Evolutionary conservation across 306 rosid genomes (phyloP).

Genomic region (Senna tora): DNA sequence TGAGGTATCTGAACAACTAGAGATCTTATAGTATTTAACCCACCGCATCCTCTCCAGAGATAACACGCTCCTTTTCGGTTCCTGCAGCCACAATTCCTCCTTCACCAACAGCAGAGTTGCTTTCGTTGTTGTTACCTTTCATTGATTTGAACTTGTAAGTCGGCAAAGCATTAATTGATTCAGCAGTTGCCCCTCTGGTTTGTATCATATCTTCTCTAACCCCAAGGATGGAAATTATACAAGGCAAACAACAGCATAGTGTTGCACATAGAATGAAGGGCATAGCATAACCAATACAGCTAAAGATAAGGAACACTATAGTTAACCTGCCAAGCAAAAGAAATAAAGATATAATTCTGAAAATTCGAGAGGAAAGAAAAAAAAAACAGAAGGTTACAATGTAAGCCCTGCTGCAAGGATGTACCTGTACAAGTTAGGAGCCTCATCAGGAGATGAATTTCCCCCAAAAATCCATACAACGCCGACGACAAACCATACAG

Average conservation of each 20-base stretch:
- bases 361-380: background rate
- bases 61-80: slow-evolving; percentile 72
- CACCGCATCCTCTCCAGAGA: slow-evolving; percentile 94
- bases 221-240: slow-evolving; percentile 81
- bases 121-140: slow-evolving; percentile 54
- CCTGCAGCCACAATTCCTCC: slow-evolving; percentile 84
- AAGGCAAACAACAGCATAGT: slow-evolving; percentile 89
- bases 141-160: slow-evolving; percentile 75
- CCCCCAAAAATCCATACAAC: slow-evolving; percentile 88
- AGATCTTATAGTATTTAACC: slow-evolving; percentile 37
- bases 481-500: slow-evolving; percentile 88
- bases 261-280: slow-evolving; percentile 86
- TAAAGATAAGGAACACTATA: slow-evolving; percentile 77
- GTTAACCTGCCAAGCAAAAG: slow-evolving; percentile 69
- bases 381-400: background rate
- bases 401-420: slow-evolving; percentile 17
- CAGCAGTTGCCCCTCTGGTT: slow-evolving; percentile 77
- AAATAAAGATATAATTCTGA: slow-evolving; percentile 33
- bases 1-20: slow-evolving; percentile 13
- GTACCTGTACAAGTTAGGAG: slow-evolving; percentile 88
- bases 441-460: slow-evolving; percentile 57
- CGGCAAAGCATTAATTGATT: slow-evolving; percentile 74
- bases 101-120: slow-evolving; percentile 49
- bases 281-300: slow-evolving; percentile 85
- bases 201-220: slow-evolving; percentile 67